phyloP scores from a whole-genome alignment of 2,329 filamentous ascomycete genomes.

The Ceratocystis variospora region DNA sequence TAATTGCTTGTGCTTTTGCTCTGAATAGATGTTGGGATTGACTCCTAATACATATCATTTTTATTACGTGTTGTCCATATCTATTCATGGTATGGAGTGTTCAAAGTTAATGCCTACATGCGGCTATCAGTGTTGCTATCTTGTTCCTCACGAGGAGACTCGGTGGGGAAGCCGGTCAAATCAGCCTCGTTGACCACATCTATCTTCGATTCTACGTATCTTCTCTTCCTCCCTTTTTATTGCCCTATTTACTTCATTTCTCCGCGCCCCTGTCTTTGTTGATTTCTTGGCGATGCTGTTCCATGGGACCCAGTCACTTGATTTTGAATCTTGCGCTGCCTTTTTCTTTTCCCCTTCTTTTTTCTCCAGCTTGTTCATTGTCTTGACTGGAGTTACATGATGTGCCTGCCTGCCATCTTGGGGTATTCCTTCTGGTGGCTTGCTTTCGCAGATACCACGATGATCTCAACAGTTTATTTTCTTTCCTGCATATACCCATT shows the following conservation, averaged over 20 bases:
- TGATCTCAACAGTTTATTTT: constrained; percentile 8
- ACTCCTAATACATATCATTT: not conserved
- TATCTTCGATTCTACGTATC: constrained; percentile 1
- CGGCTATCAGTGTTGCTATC: not conserved
- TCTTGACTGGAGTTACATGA: not conserved
- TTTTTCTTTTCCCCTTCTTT: not conserved
- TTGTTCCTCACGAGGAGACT: not conserved
- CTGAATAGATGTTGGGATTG: not conserved
- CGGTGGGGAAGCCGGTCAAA: not conserved
- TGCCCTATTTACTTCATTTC: constrained; percentile 8
- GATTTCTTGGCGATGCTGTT: not conserved
- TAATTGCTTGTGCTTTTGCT: not conserved
- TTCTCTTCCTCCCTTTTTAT: not conserved
- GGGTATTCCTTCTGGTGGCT: not conserved
- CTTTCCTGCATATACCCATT: constrained; percentile 2
- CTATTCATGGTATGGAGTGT: not conserved
- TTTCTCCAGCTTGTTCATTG: not conserved
- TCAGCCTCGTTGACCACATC: not conserved
- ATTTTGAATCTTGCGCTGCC: not conserved
- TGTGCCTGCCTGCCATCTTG: not conserved
- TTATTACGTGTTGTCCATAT: constrained; percentile 1
- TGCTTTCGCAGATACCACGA: not conserved
- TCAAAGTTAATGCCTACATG: too few species aligned
- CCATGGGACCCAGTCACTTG: not conserved
- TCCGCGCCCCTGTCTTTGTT: not conserved